Base-by-base conservation (phyloP, 1,284 basidiomycete genomes). In the Chondrostereum purpureum region DNA sequence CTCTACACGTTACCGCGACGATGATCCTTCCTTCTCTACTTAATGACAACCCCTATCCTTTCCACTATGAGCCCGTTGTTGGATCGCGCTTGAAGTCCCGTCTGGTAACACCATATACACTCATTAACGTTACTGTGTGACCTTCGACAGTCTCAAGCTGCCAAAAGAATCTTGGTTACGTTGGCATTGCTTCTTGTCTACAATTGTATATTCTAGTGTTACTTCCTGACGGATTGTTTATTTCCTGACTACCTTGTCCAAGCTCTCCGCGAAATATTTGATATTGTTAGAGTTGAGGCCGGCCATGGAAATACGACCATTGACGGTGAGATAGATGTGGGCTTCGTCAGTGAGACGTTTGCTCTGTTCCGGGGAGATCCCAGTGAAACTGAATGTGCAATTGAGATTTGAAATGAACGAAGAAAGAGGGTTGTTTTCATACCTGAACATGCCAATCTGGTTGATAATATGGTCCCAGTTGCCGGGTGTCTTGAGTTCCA, bases 401-500 rank as follows among this genome's bases (percentile, higher is more conserved):
- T 46, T 33, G 50, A 36, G 34, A 11, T 20, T 8, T 8, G 38
- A 17, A 13, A 10, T 5, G n/a, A 20, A 8, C 16, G 20, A n/a
- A 16, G 10, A 24, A 14, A 23, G 11, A n/a, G 19, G 19, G 39
- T 8, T 12, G 36, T 14, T 13, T 16, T 60, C 80, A 53, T 61
- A 87, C 87, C 84, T 89, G 70, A 92, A 92, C 91, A 91, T 91
- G 48, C 91, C 92, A 62, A 94, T 94, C 72, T 95, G 92, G 47
- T 80, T 77, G 55, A 84, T 70, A 57, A 97, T 90, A 65, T 98
- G 93, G 16, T 83, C 77, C 95, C 95, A 99, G 52, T 75, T 79
- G 0, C 92, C 91, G 0, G 95, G 94, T 41, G 95, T 98, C 68
- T 92, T 78, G 58, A 91, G 69, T 66, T 90, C 82, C 53, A 90